Conservation (phyloP, 371 early-diverging fungal genomes). For the Quaeritorhiza haematococci region DNA sequence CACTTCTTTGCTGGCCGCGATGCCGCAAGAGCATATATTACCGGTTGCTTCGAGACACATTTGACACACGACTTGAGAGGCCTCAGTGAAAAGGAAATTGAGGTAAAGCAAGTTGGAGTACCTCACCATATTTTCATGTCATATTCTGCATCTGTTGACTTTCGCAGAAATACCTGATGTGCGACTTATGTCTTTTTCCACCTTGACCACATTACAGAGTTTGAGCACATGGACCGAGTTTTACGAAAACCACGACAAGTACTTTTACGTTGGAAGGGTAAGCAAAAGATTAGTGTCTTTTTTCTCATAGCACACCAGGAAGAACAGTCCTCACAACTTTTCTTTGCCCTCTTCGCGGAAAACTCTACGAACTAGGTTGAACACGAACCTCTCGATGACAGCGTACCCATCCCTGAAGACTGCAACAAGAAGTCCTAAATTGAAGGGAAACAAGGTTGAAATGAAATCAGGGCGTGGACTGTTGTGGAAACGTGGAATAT, state of each 20-base stretch:
- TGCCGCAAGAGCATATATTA: conserved; percentile 86
- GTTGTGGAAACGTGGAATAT: no score
- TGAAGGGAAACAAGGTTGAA: no score
- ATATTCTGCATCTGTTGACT: not conserved
- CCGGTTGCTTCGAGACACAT: conserved; percentile 89
- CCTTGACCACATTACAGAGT: conserved; percentile 49
- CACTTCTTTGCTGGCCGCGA: conserved; percentile 76
- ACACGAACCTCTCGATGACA: no score
- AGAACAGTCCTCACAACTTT: no score
- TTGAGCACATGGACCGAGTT: conserved; percentile 84
- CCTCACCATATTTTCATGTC: no score
- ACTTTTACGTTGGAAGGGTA: conserved; percentile 83
- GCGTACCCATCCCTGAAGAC: no score
- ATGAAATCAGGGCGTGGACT: no score
- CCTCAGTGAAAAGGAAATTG: conserved; percentile 62
- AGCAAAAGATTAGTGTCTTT: no score
- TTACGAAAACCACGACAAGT: conserved; percentile 78
- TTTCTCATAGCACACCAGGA: no score
- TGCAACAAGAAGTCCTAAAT: no score
- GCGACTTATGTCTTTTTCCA: not conserved
- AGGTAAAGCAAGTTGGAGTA: conserved; percentile 47
- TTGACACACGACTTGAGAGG: conserved; percentile 91
- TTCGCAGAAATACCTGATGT: not conserved
- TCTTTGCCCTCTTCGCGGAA: no score
- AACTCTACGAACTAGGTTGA: no score